A percentile compares a stretch with the other conserved stretches of the same genome.
Conservation (phyloP, 148 eudicot genomes). For the Camellia japonica region DNA sequence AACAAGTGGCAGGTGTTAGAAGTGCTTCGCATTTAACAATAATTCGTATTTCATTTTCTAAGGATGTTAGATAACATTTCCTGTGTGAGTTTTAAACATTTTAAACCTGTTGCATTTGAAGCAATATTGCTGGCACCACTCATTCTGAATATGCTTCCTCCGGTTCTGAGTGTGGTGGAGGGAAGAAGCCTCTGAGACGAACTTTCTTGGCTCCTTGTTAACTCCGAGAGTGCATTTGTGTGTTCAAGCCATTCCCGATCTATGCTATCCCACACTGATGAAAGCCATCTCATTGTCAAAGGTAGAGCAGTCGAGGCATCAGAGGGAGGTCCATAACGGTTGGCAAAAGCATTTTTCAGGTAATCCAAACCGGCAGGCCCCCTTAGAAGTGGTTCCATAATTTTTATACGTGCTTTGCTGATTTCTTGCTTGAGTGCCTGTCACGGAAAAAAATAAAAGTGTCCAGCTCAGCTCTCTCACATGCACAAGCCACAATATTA, state of each 20-base stretch:
- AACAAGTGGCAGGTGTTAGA: not conserved
- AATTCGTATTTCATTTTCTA: not conserved
- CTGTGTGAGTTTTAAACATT: not conserved
- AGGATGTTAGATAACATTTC: not conserved
- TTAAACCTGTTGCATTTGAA: constrained; percentile 27
- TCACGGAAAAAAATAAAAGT: not conserved
- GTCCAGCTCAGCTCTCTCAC: no score
- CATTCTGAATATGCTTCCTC: constrained; percentile 38
- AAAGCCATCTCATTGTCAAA: constrained; percentile 67
- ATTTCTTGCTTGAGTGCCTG: constrained; percentile 83
- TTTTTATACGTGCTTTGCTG: constrained; percentile 72
- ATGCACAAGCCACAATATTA: no score
- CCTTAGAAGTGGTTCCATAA: constrained; percentile 76
- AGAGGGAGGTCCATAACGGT: constrained; percentile 59
- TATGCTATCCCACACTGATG: constrained; percentile 34
- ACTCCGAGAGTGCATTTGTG: constrained; percentile 32
- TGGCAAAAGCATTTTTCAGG: constrained; percentile 58
- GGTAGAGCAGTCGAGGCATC: constrained; percentile 60
- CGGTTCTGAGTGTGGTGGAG: constrained; percentile 67
- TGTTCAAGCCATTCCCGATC: constrained; percentile 83
- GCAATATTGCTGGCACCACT: constrained; percentile 14
- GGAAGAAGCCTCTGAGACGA: constrained; percentile 47
- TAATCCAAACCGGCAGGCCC: constrained; percentile 83
- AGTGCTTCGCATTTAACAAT: not conserved
- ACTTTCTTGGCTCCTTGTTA: constrained; percentile 33